phyloP scores from a whole-genome alignment of 2,329 filamentous ascomycete species.

The Escovopsis weberi region DNA sequence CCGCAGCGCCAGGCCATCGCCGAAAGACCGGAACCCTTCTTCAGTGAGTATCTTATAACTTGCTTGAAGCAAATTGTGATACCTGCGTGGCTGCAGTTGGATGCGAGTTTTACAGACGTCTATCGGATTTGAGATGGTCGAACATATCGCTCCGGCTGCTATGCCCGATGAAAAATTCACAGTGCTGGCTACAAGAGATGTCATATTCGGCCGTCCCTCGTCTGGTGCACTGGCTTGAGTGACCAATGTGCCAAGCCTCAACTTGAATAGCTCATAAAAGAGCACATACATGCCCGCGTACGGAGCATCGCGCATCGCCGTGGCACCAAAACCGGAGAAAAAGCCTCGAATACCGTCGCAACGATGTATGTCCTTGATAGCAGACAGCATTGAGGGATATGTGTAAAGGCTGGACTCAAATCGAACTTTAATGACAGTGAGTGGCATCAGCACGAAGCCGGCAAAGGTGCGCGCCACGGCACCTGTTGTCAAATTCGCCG shows the following conservation, averaged over 20 bases:
- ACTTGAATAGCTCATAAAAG: slow-evolving; percentile 79
- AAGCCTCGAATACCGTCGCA: slow-evolving; percentile 69
- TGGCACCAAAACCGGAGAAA: slow-evolving; percentile 88
- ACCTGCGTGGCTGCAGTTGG: slow-evolving; percentile 72
- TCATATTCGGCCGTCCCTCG: slow-evolving; percentile 14
- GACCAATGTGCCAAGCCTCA: slow-evolving; percentile 28
- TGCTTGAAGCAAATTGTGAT: slow-evolving; percentile 70
- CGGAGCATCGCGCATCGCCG: slow-evolving; percentile 84
- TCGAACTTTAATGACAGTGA: slow-evolving; percentile 92
- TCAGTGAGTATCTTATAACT: slow-evolving; percentile 63
- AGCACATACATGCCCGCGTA: slow-evolving; percentile 92
- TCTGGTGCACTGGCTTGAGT: slow-evolving; percentile 5
- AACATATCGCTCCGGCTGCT: slow-evolving; percentile 67
- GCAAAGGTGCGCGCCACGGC: slow-evolving; percentile 73
- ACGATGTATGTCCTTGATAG: slow-evolving; percentile 58
- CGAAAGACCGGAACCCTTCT: slow-evolving; percentile 67
- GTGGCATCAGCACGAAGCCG: slow-evolving; percentile 84
- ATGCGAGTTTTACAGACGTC: slow-evolving; percentile 92
- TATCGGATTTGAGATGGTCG: slow-evolving; percentile 86
- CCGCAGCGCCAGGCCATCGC: slow-evolving; percentile 71
- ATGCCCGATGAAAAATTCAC: slow-evolving; percentile 82
- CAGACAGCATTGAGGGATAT: slow-evolving; percentile 62
- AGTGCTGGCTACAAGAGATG: slow-evolving; percentile 30
- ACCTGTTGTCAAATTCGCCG: slow-evolving; percentile 73
- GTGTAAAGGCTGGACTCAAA: slow-evolving; percentile 82